Evolutionary conservation across 2,329 filamentous ascomycete species (phyloP).

Genomic region (Phyllosticta capitalensis): DNA sequence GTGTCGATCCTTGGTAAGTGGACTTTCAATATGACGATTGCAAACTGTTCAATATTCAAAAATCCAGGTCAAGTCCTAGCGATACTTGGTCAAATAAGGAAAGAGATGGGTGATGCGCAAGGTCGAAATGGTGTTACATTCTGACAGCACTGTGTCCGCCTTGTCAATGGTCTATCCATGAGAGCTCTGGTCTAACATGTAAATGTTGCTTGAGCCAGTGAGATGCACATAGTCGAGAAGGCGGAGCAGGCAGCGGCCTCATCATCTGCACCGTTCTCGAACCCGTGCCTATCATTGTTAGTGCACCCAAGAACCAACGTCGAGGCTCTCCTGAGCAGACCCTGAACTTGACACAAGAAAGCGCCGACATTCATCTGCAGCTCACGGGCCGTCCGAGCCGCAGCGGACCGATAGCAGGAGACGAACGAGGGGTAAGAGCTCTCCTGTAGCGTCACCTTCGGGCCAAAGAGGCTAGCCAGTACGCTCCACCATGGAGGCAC

Average conservation of each 20-base stretch:
- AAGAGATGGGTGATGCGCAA: not conserved
- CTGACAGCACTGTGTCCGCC: not conserved
- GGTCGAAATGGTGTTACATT: not conserved
- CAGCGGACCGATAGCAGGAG: not conserved
- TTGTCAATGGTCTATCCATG: not conserved
- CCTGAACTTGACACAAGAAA: not conserved
- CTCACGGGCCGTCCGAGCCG: not conserved
- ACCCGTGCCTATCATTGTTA: not conserved
- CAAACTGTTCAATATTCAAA: not conserved
- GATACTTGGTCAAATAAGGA: not conserved
- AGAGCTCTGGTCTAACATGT: not conserved
- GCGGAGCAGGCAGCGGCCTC: not conserved
- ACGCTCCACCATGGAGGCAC: not conserved
- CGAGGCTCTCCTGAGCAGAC: not conserved
- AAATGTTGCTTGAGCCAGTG: not conserved
- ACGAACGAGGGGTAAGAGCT: not conserved
- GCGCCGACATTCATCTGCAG: not conserved
- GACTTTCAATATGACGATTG: not conserved
- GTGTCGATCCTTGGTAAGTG: not conserved
- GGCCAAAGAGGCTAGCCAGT: not conserved
- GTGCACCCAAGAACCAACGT: not conserved
- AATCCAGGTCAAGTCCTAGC: not conserved
- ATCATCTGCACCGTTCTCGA: not conserved
- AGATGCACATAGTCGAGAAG: not conserved
- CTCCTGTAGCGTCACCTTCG: not conserved